These are phyloP conservation scores for Pleurotus pulmonarius DNA, from an alignment of 768 basidiomycete genomes.

Conservation along the genomic window DNA sequence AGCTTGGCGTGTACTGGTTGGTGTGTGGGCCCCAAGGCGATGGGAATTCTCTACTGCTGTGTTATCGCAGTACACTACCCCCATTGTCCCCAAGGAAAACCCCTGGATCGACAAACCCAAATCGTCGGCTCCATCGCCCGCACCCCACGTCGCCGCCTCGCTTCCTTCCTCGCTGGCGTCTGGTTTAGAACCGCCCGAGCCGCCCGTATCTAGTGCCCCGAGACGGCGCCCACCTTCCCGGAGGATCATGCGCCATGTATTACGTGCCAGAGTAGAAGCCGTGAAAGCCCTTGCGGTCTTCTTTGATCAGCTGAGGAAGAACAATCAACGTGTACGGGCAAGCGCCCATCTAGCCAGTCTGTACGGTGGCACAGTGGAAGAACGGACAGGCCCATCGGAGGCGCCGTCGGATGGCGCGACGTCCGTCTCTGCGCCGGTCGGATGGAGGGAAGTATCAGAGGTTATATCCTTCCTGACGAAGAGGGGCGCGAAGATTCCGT, in stretches of 20 bases:
- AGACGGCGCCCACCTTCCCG: constrained; percentile 66
- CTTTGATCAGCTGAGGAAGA: constrained; percentile 58
- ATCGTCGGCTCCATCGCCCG: constrained; percentile 11
- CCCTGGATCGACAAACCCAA: constrained; percentile 63
- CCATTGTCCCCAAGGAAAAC: constrained; percentile 60
- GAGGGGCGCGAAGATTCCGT: constrained; percentile 69
- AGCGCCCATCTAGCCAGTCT: constrained; percentile 45
- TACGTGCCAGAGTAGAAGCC: constrained; percentile 83
- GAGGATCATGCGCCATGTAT: constrained; percentile 83
- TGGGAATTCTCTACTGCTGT: constrained; percentile 81
- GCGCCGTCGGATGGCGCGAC: constrained; percentile 13
- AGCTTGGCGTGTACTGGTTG: constrained; percentile 95
- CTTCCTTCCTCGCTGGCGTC: constrained; percentile 11
- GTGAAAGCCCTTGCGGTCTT: constrained; percentile 70
- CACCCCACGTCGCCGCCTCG: constrained; percentile 9
- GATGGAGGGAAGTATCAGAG: constrained; percentile 67
- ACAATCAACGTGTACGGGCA: constrained; percentile 36
- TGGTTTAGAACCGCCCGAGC: constrained; percentile 32
- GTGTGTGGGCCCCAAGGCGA: constrained; percentile 84
- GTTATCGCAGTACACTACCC: constrained; percentile 69
- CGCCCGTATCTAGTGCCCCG: constrained; percentile 32
- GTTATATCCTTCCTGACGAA: constrained; percentile 66
- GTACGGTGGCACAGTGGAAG: constrained; percentile 41
- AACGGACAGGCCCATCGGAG: constrained; percentile 23
- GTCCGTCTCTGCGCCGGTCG: constrained; percentile 25